Percentiles rank a stretch among this genome's conserved stretches.
Evolutionary conservation across 179 eudicot genomes (phyloP).

Genomic region (Patellifolia procumbens): DNA sequence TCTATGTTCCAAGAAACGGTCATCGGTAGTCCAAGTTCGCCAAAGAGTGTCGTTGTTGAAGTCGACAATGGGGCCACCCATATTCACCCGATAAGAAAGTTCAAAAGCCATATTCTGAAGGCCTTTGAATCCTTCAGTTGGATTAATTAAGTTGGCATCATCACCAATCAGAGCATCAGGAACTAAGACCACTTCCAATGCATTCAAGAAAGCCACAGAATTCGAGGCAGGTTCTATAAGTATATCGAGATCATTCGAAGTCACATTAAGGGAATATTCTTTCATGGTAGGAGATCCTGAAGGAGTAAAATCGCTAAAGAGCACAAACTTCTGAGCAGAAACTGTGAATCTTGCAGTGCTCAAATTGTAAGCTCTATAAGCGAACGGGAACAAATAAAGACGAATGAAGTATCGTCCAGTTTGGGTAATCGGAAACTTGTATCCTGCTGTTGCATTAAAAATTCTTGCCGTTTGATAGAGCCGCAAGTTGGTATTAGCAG

Average conservation of each 20-base stretch:
- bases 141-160: neutral
- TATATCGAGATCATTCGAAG: constrained; percentile 47
- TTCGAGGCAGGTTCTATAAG: constrained; percentile 47
- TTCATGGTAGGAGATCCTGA: constrained; percentile 35
- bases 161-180: constrained; percentile 51
- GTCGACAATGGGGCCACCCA: neutral
- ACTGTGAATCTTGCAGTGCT: constrained; percentile 57
- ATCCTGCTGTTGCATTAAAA: constrained; percentile 49
- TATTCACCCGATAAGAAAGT: constrained; percentile 6
- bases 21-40: constrained; percentile 73
- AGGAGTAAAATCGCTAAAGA: constrained; percentile 57
- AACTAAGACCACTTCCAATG: constrained; percentile 64
- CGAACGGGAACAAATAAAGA: constrained; percentile 63
- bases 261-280: constrained; percentile 64
- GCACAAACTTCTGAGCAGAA: constrained; percentile 42
- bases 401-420: constrained; percentile 75
- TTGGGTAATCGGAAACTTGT: constrained; percentile 52
- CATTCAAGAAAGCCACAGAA: constrained; percentile 71
- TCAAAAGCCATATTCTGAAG: neutral
- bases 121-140: neutral
- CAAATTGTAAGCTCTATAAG: constrained; percentile 39
- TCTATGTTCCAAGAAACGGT: constrained; percentile 33
- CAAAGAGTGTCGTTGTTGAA: constrained; percentile 55
- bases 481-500: constrained; percentile 34
- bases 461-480: constrained; percentile 62